These are phyloP conservation scores for Cercospora beticola DNA, from an alignment of 2,329 filamentous ascomycete genomes.

Conservation along the genomic window DNA sequence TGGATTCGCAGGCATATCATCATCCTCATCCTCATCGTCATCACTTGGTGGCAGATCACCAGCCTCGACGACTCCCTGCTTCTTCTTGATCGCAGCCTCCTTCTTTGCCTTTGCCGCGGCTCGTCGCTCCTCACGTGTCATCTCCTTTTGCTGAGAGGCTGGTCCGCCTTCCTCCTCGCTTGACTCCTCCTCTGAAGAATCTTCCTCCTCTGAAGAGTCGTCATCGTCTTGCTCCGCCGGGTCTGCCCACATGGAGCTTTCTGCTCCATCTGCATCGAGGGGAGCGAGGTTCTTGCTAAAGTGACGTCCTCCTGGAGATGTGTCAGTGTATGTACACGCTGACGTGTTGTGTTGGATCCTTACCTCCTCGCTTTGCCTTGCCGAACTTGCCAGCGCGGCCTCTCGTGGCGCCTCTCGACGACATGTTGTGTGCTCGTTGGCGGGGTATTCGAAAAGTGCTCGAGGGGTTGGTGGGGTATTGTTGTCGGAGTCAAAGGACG, in stretches of 20 bases:
- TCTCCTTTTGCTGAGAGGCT: slow-evolving; percentile 42
- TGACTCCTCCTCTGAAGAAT: slow-evolving; percentile 49
- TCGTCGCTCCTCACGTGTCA: slow-evolving; percentile 85
- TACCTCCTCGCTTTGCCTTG: slow-evolving; percentile 91
- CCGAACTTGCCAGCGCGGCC: slow-evolving; percentile 91
- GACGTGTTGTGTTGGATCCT: slow-evolving; percentile 37
- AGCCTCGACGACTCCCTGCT: slow-evolving; percentile 69
- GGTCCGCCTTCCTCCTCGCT: slow-evolving; percentile 44
- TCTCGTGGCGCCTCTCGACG: slow-evolving; percentile 50
- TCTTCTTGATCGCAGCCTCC: slow-evolving; percentile 78
- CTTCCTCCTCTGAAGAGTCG: slow-evolving; percentile 49
- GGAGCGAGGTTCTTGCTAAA: slow-evolving; percentile 91
- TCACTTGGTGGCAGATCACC: slow-evolving; percentile 77
- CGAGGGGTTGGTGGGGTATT: slow-evolving; percentile 21
- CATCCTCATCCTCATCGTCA: slow-evolving; percentile 59
- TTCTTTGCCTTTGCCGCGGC: slow-evolving; percentile 88
- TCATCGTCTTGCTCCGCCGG: slow-evolving; percentile 53
- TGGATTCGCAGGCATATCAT: slow-evolving; percentile 79
- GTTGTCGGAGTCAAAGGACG: background rate
- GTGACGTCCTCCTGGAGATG: slow-evolving; percentile 75
- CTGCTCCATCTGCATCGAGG: slow-evolving; percentile 83
- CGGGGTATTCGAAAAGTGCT: slow-evolving; percentile 12
- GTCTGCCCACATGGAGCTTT: slow-evolving; percentile 82
- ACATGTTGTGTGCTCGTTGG: slow-evolving; percentile 45
- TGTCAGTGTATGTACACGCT: slow-evolving; percentile 21